Evolutionary conservation across 1,284 basidiomycete genomes (phyloP).

Genomic region (Apiotrichum gracile): DNA sequence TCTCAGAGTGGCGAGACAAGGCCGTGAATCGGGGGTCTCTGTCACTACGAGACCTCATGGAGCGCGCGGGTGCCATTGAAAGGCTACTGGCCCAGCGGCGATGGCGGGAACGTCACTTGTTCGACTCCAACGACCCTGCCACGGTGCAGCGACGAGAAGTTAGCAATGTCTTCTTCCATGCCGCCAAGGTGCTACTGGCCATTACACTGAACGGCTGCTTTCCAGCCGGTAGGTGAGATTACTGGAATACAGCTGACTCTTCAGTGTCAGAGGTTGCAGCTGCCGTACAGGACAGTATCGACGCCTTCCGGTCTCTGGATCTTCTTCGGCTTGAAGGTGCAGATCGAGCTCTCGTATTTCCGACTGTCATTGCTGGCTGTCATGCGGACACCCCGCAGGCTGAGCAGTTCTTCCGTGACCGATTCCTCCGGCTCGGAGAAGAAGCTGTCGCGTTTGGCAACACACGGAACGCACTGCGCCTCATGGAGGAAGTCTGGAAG

Average conservation of each 20-base stretch:
- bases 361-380: conserved; percentile 24
- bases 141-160: conserved; percentile 5
- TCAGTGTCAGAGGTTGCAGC: conserved; percentile 22
- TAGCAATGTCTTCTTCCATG: conserved; percentile 23
- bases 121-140: conserved; percentile 2
- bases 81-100: conserved; percentile 27
- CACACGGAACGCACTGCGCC: conserved; percentile 53
- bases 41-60: conserved; percentile 54
- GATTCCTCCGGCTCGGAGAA: conserved; percentile 52
- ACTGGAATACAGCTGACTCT: background rate
- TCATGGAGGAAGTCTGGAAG: conserved; percentile 61
- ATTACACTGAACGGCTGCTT: conserved; percentile 21
- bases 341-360: conserved; percentile 61
- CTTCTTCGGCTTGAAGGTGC: conserved; percentile 49
- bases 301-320: conserved; percentile 49
- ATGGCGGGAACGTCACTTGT: conserved; percentile 16
- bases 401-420: conserved; percentile 50
- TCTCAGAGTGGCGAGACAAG: conserved; percentile 60
- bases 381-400: conserved; percentile 34
- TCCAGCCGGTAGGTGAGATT: conserved; percentile 19
- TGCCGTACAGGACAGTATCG: conserved; percentile 48
- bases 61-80: conserved; percentile 56
- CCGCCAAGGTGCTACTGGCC: conserved; percentile 20
- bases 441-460: conserved; percentile 55
- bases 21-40: conserved; percentile 42